Evolutionary conservation across 2,329 filamentous ascomycete species (phyloP), one percentile per base, ranked within the genome.

Genomic region (Paracoccidioides lutzii): DNA sequence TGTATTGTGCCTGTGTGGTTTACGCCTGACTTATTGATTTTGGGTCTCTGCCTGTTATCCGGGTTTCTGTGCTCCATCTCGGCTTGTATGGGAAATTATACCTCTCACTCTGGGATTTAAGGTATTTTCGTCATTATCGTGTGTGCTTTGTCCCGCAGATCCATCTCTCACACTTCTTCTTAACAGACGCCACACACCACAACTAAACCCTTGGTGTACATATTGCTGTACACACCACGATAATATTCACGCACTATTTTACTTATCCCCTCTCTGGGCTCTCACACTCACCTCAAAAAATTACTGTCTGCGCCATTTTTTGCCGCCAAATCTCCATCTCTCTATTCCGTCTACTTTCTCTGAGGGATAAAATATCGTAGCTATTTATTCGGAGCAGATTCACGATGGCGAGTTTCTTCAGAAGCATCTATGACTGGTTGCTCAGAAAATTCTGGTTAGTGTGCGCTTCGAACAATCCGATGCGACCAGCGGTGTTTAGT

Each of bases 351-450:
- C 10, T 35, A 9, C 37, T 51, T 15, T 40, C 42, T 43, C 35
- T 48, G 42, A 38, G 14, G 33, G 8, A 38, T 48, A n/a, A 28
- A 22, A 14, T 8, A 52, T 42, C 37, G 15, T 22, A 8, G 7
- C 37, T 42, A 52, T 52, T 33, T 30, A 22, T n/a, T 4, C 37
- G 9, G 15, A 53, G 42, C 44, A 46, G 32, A 46, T 62, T 63
- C 70, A 78, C 62, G 74, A 97, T 97, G 90, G 87, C 89, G 66
- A 87, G 88, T 65, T 77, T 98, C 71, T 95, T 98, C 74, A 87
- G 86, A 69, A 86, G 84, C 75, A 85, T 98, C 73, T 97, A 97
- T 79, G 93, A 97, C 82, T 97, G 91, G 91, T 79, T 97, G 71
- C 77, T 98, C 76, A 85, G 91, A 78, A 87, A 93, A 67, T 97